Evolutionary conservation across 2,329 filamentous ascomycete species (phyloP), one percentile per base, ranked within the genome.

Genomic region (Microdochium paspali): DNA sequence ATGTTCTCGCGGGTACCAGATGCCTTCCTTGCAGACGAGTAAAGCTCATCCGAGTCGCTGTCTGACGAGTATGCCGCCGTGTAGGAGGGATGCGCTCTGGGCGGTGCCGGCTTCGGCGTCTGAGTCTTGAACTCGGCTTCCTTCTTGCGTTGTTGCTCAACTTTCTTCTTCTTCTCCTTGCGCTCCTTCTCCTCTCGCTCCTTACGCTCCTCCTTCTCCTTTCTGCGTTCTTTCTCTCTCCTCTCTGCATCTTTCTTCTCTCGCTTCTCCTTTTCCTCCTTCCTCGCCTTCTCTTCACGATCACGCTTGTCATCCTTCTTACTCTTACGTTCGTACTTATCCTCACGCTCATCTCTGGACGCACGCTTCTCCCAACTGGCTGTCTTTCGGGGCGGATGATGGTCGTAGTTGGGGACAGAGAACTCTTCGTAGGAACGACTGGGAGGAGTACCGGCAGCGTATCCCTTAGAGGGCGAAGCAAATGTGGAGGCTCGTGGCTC

Each of bases 361-460:
- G 2, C 51, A 52, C 24, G 56, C 59, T 28, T 46, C 40, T 51
- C 44, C 15, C 42, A 39, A 47, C 70, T 74, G 2, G 70, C 58
- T 4, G 74, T 62, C 18, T 75, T 74, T 44, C 73, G 69, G 5
- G 72, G 63, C 10, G 64, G 56, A 15, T 61, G 62, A 13, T 59
- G 56, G 6, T 70, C 64, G 23, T 79, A 74, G 49, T 73, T 76
- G 10, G 64, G 53, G 12, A 48, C 57, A 26, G 62, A 58, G 20
- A 66, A 59, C 15, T 77, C 72, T 15, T 79, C 76, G 51, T 66
- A 77, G 9, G 73, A 74, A 18, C 62, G 58, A 12, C 69, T 61
- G 1, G 65, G 53, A 2, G 49, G 62, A 56, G 47, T 66, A 58
- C n/a, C 52, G 21, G 40, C 25, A 3, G 58, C 46, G 51, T 71